These are phyloP conservation scores for Fusarium neocosmosporiellum DNA, from an alignment of 2,329 filamentous ascomycete species.

Conservation along the genomic window DNA sequence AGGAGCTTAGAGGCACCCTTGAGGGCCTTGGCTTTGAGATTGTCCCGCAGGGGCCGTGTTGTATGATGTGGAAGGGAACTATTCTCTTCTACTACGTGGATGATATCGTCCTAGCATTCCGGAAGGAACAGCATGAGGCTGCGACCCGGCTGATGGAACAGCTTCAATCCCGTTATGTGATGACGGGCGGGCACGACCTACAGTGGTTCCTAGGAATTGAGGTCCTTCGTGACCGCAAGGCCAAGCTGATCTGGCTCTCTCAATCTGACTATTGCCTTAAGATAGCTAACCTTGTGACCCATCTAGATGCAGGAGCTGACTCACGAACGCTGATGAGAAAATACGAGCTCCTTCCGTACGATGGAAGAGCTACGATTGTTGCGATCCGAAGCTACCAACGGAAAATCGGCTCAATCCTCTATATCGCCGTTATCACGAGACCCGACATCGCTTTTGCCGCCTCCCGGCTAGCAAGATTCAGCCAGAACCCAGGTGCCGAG, in stretches of 20 bases:
- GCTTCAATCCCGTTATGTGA: background rate
- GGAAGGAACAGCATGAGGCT: background rate
- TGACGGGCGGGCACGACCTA: background rate
- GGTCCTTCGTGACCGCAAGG: background rate
- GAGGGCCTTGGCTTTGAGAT: background rate
- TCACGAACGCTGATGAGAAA: background rate
- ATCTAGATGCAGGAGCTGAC: background rate
- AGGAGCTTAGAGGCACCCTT: background rate
- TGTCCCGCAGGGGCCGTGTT: background rate
- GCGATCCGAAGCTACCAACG: background rate
- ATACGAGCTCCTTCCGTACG: background rate
- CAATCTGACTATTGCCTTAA: background rate
- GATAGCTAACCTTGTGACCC: too few species aligned
- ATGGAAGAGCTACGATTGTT: background rate
- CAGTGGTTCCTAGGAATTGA: background rate
- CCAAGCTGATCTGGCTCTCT: background rate
- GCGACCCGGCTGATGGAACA: background rate
- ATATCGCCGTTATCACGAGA: background rate
- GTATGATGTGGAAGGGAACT: background rate
- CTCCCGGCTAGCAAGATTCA: background rate
- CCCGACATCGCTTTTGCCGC: constrained; percentile 1
- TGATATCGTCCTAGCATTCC: background rate
- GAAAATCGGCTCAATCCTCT: background rate
- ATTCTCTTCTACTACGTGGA: background rate
- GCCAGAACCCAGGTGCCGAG: background rate